Conservation (phyloP, 441 rosid genomes). For the Croton setiger region DNA sequence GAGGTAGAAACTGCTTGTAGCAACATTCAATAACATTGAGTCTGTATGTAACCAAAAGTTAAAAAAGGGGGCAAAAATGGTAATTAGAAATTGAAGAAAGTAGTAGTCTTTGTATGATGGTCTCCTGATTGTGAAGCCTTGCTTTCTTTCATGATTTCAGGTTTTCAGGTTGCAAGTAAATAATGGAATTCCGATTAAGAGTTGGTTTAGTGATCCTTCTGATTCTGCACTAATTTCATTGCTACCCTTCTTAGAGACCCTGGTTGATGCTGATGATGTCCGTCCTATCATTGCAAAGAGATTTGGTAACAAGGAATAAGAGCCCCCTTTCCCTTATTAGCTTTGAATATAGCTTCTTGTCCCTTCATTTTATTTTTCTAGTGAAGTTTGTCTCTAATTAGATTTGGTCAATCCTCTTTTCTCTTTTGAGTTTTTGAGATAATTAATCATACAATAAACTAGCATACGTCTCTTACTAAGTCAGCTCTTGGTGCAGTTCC, state of each 20-base stretch:
- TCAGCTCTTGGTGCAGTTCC: conserved; percentile 33
- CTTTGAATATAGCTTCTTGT: conserved; percentile 45
- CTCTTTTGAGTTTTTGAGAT: conserved; percentile 33
- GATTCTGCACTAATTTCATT: conserved; percentile 79
- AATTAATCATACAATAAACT: conserved; percentile 51
- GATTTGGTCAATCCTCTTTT: conserved; percentile 33
- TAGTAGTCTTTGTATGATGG: conserved; percentile 6
- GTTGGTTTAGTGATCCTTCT: conserved; percentile 94
- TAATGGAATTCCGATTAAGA: conserved; percentile 95
- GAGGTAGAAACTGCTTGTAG: neutral
- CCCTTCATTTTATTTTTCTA: conserved; percentile 21
- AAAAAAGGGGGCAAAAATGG: conserved; percentile 3
- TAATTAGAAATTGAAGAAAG: conserved; percentile 5
- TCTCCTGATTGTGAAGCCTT: conserved; percentile 21
- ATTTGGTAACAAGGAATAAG: conserved; percentile 93
- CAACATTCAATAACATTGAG: neutral
- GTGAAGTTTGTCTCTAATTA: conserved; percentile 40
- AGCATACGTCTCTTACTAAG: conserved; percentile 31
- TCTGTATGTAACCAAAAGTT: neutral
- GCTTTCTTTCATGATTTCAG: conserved; percentile 48
- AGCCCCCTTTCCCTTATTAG: conserved; percentile 42
- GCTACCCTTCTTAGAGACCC: conserved; percentile 87
- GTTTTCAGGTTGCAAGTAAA: conserved; percentile 92
- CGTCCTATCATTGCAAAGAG: conserved; percentile 90
- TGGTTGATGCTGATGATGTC: conserved; percentile 89